phyloP scores from a whole-genome alignment of 306 rosid genomes.

The Datisca glomerata region DNA sequence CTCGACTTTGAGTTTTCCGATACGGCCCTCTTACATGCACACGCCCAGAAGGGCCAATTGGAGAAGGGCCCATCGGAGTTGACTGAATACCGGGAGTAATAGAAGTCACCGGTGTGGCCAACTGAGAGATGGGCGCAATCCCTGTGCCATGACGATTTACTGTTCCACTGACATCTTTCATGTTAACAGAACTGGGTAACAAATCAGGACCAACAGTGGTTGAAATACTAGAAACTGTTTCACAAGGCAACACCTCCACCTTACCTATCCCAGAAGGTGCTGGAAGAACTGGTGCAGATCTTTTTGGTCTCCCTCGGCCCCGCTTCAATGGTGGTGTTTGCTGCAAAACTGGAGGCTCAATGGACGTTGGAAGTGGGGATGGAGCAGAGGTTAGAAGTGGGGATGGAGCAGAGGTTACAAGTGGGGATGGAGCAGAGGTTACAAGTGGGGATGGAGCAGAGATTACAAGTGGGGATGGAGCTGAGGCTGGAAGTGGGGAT shows the following conservation, averaged over 20 bases:
- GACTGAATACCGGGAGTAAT: slow-evolving; percentile 22
- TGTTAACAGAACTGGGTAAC: slow-evolving; percentile 23
- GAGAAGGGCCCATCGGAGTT: background rate
- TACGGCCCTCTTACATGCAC: background rate
- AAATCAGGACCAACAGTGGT: slow-evolving; percentile 30
- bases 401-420: slow-evolving; percentile 24
- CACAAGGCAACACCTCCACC: slow-evolving; percentile 38
- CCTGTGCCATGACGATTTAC: slow-evolving; percentile 20
- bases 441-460: slow-evolving; percentile 27
- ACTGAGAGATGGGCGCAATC: slow-evolving; percentile 27
- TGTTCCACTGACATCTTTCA: slow-evolving; percentile 22
- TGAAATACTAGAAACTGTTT: slow-evolving; percentile 23
- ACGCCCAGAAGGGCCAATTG: no score
- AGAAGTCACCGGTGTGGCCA: slow-evolving; percentile 26
- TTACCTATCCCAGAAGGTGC: slow-evolving; percentile 34
- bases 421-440: slow-evolving; percentile 25
- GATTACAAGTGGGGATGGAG: slow-evolving; percentile 26
- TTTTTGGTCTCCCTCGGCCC: slow-evolving; percentile 97
- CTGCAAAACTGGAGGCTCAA: slow-evolving; percentile 41
- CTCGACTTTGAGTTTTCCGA: slow-evolving; percentile 1
- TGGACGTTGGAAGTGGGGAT: slow-evolving; percentile 23
- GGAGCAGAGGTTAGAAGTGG: slow-evolving; percentile 23
- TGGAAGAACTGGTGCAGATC: slow-evolving; percentile 37
- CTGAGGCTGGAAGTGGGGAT: slow-evolving; percentile 19
- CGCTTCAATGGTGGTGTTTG: slow-evolving; percentile 80